Evolutionary conservation across 306 rosid genomes (phyloP).

Genomic region (Pachyrhizus erosus): DNA sequence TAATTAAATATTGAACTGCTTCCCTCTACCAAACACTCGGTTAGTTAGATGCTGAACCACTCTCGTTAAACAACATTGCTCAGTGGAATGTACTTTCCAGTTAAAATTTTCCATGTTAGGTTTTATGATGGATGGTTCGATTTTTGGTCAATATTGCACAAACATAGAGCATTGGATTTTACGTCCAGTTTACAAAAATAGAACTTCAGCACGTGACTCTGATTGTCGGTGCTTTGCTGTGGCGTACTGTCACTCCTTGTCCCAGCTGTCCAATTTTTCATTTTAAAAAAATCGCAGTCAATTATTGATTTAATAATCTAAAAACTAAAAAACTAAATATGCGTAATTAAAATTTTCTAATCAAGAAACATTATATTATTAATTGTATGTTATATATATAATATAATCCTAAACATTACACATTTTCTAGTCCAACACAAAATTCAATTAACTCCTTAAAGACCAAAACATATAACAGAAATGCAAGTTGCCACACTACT

Average conservation of each 20-base stretch:
- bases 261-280: neutral
- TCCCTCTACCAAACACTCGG: too few species aligned
- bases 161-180: neutral
- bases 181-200: neutral
- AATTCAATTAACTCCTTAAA: conserved; percentile 11
- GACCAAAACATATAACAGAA: neutral
- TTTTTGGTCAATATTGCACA: neutral
- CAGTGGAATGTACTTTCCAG: neutral
- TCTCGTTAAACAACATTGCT: neutral
- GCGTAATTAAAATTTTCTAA: too few species aligned
- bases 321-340: neutral
- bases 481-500: neutral
- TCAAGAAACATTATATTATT: neutral
- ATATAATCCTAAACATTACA: conserved; percentile 22
- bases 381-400: neutral
- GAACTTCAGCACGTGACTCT: neutral
- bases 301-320: neutral
- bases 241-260: neutral
- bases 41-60: neutral
- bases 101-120: too few species aligned
- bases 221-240: neutral
- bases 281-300: neutral
- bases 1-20: too few species aligned
- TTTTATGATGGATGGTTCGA: too few species aligned
- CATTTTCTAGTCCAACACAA: conserved; percentile 28